Percentiles rank a stretch among this genome's conserved stretches.
Conservation (phyloP, 2,329 filamentous ascomycete species). For the Trichoderma harzianum region DNA sequence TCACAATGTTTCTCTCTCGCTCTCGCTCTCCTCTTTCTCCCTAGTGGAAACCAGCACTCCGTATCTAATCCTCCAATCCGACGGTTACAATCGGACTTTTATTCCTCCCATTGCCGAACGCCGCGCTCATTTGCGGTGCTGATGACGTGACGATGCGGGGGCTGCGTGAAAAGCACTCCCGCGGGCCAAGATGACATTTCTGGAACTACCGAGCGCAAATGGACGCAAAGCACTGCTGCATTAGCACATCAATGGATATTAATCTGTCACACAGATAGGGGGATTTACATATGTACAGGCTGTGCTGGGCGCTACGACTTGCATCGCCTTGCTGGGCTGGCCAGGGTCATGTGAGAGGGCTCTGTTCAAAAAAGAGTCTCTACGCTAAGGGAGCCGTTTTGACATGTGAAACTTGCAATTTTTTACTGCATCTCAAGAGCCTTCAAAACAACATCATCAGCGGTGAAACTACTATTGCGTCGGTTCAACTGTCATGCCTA, state of each 20-base stretch:
- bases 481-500: neutral
- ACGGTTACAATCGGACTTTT: neutral
- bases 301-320: neutral
- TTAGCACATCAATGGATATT: neutral
- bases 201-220: neutral
- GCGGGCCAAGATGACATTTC: neutral
- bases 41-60: neutral
- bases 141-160: constrained; percentile 16
- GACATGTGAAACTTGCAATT: neutral
- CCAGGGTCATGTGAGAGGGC: neutral
- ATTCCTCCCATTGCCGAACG: neutral
- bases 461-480: neutral
- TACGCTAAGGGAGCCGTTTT: neutral
- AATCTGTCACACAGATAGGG: neutral
- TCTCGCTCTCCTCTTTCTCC: neutral
- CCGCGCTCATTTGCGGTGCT: constrained; percentile 7
- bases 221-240: constrained; percentile 9
- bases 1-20: neutral
- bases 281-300: neutral
- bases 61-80: neutral
- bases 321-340: neutral
- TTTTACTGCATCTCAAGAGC: neutral
- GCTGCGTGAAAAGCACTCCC: neutral
- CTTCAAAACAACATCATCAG: neutral
- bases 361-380: neutral